Conservation (phyloP, 2,329 filamentous ascomycete species). For the Sordariomycetes sp. region DNA sequence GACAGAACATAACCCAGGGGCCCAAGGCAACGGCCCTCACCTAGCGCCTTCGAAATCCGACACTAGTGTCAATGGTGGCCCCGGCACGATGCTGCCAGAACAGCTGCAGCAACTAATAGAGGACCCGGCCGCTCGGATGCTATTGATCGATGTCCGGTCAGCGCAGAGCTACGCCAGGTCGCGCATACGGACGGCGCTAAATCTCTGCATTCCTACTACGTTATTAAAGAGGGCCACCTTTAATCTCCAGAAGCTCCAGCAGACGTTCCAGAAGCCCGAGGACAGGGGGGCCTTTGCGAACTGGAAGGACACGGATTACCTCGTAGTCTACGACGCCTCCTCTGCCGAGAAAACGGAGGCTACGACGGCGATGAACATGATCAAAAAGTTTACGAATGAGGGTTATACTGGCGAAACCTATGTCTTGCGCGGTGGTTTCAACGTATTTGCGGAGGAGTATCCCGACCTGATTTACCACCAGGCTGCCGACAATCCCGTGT, state of each 20-base stretch:
- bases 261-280: conserved; percentile 64
- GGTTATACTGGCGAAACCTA: conserved; percentile 63
- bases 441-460: conserved; percentile 54
- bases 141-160: conserved; percentile 78
- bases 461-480: conserved; percentile 48
- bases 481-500: conserved; percentile 25
- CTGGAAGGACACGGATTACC: conserved; percentile 62
- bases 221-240: conserved; percentile 84
- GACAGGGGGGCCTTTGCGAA: conserved; percentile 61
- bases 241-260: conserved; percentile 73
- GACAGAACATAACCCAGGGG: conserved; percentile 17
- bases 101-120: conserved; percentile 44
- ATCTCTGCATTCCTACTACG: conserved; percentile 90
- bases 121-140: conserved; percentile 25
- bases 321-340: conserved; percentile 76
- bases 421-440: conserved; percentile 74
- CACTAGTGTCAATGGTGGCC: neutral
- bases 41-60: conserved; percentile 4
- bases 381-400: conserved; percentile 84
- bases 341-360: conserved; percentile 74
- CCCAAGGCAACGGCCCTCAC: conserved; percentile 15
- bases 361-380: conserved; percentile 65
- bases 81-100: conserved; percentile 34
- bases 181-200: conserved; percentile 69
- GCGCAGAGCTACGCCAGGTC: conserved; percentile 68